phyloP scores from a whole-genome alignment of 176 grass and related monocot genomes.

The Ensete ventricosum region DNA sequence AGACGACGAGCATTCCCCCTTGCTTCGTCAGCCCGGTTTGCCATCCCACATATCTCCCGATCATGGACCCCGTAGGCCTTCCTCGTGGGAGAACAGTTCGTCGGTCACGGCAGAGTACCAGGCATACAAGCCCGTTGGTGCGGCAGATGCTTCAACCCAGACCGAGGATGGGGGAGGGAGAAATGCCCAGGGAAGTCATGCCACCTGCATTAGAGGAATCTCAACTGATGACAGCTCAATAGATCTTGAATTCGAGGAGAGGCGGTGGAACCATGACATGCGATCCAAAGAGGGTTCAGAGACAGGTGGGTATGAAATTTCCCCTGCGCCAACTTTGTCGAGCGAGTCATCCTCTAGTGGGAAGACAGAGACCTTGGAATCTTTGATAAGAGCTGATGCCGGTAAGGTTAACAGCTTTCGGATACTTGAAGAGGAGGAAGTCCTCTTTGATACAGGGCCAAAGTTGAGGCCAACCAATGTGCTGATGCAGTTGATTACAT shows the following conservation, averaged over 20 bases:
- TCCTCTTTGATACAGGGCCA: constrained; percentile 37
- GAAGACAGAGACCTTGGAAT: constrained; percentile 61
- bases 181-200: too few relatives aligned
- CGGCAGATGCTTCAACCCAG: constrained; percentile 69
- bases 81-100: constrained; percentile 11
- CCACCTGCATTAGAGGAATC: too few relatives aligned
- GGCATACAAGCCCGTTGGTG: constrained; percentile 36
- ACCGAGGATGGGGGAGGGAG: constrained; percentile 5
- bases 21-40: too few relatives aligned
- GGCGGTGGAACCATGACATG: background rate
- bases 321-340: constrained; percentile 22
- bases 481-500: constrained; percentile 81
- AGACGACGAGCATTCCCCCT: constrained; percentile 24
- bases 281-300: background rate
- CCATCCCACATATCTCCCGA: too few relatives aligned
- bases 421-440: constrained; percentile 63
- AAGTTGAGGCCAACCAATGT: constrained; percentile 52
- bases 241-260: constrained; percentile 23
- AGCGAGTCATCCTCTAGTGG: constrained; percentile 20
- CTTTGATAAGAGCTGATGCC: constrained; percentile 48
- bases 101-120: constrained; percentile 31
- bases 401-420: constrained; percentile 28
- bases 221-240: constrained; percentile 27
- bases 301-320: constrained; percentile 16
- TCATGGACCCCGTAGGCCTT: constrained; percentile 11